Base-by-base conservation (phyloP, 352 stramenopile species). In the Phytophthora pistaciae region DNA sequence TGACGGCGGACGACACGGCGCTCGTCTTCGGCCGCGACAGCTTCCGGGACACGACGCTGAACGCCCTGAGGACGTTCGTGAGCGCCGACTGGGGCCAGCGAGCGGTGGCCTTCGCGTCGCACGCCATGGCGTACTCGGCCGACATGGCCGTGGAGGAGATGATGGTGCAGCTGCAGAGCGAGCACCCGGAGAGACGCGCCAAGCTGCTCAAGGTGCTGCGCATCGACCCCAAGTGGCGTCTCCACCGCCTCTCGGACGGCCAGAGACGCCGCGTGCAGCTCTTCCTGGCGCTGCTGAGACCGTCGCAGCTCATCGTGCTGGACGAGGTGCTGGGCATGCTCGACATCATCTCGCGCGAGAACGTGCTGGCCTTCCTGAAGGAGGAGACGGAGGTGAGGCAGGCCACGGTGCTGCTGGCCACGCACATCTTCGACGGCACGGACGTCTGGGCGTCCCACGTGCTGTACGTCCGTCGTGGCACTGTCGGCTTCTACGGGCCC, bases 371-470 rank as follows among this genome's bases (percentile, higher is more conserved):
- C 48, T 99, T 98, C 74, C 75, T 99, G 8, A 95, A 98, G 56
- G 70, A 90, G 40, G 88, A 95, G 70, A 91, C 81, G 23, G 85
- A 91, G 64, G 68, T 36, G 9, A 78, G 83, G 31, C 65, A 78
- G 33, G 84, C 88, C 5, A 95, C 88, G 7, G 88, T 95, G 63
- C 44, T 95, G 49, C 72, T 95, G 11, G 88, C 88, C 40, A 94
- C 98, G 14, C 97, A 99, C 82, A 99, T 99, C 63, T 99, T 99
- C 80, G 98, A 99, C 77, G 97, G 97, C 50, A 92, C 99, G 56
- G 97, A 99, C 71, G 85, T 97, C 18, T 99, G 97, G 97, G 96
- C 94, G 10, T 92, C 96, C 0, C 91, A 99, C 80, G 83, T 99
- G 29, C 86, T 98, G 44, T 99, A 98, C 76, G 80, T 99, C 29